Percentiles rank a stretch among this genome's conserved stretches.
Conservation (phyloP, 257 asterid genomes). For the Salvia rosmarinus region DNA sequence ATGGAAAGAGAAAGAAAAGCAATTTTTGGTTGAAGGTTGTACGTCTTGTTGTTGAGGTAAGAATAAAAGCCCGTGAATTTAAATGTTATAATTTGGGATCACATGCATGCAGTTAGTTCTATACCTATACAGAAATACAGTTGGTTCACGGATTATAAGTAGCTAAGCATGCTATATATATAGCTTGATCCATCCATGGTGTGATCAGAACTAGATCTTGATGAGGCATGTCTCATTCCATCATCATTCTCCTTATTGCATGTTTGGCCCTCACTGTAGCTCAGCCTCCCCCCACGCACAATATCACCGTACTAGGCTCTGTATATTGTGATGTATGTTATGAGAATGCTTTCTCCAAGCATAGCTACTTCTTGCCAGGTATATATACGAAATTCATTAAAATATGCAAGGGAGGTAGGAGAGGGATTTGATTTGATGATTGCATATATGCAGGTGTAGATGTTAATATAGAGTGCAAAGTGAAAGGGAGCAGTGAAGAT, state of each 20-base stretch:
- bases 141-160: too few relatives aligned
- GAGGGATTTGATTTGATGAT: neutral
- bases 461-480: constrained; percentile 38
- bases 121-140: too few relatives aligned
- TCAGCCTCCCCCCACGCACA: neutral
- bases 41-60: neutral
- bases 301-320: constrained; percentile 37
- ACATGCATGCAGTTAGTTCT: neutral
- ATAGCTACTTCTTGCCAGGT: constrained; percentile 56
- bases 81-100: neutral
- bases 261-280: neutral
- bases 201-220: too few relatives aligned
- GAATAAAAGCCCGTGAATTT: too few relatives aligned
- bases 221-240: neutral
- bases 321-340: constrained; percentile 53
- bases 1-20: too few relatives aligned
- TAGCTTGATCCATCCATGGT: too few relatives aligned
- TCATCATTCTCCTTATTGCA: neutral
- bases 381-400: neutral
- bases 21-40: neutral
- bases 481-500: constrained; percentile 27
- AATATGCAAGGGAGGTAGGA: too few relatives aligned
- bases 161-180: too few relatives aligned
- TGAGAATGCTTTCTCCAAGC: constrained; percentile 45
- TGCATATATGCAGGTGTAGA: constrained; percentile 31